These are phyloP conservation scores for Penicillium ochrochloron DNA, from an alignment of 495 filamentous ascomycete genomes.

Conservation along the genomic window DNA sequence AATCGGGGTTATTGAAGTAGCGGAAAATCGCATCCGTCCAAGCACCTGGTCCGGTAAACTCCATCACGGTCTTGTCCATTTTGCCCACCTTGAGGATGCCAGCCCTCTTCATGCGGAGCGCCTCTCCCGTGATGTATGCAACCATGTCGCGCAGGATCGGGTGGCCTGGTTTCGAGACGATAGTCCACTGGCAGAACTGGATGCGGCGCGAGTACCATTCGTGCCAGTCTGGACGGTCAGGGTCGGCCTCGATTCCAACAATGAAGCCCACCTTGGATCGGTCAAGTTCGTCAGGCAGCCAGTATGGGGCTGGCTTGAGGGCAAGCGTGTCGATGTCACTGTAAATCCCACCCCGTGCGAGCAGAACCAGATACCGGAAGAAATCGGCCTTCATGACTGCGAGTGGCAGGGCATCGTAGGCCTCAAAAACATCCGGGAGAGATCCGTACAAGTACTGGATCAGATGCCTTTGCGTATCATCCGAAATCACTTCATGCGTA, in stretches of 20 bases:
- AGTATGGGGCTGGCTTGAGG: slow-evolving; percentile 79
- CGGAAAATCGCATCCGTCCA: slow-evolving; percentile 94
- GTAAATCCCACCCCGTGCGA: slow-evolving; percentile 94
- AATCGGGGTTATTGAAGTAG: slow-evolving; percentile 90
- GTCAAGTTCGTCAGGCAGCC: slow-evolving; percentile 82
- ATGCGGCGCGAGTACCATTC: slow-evolving; percentile 95
- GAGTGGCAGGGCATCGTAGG: slow-evolving; percentile 82
- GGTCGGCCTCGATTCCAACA: slow-evolving; percentile 94
- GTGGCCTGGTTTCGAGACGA: slow-evolving; percentile 93
- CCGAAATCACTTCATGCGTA: slow-evolving; percentile 95
- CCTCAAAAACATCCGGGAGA: slow-evolving; percentile 89
- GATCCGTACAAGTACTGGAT: slow-evolving; percentile 85
- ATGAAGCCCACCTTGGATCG: slow-evolving; percentile 79
- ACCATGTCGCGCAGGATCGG: slow-evolving; percentile 89
- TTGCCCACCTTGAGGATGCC: slow-evolving; percentile 67
- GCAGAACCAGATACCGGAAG: slow-evolving; percentile 94
- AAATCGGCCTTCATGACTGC: slow-evolving; percentile 96
- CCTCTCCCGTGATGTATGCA: slow-evolving; percentile 79
- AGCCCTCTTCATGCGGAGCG: slow-evolving; percentile 72
- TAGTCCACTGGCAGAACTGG: slow-evolving; percentile 99
- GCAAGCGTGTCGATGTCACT: slow-evolving; percentile 94
- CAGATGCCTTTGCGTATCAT: slow-evolving; percentile 78
- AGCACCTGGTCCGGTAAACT: slow-evolving; percentile 92
- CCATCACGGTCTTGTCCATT: slow-evolving; percentile 81
- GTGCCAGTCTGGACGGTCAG: slow-evolving; percentile 88